Base-by-base conservation (phyloP, 441 rosid genomes). In the Adansonia madagascariensis region DNA sequence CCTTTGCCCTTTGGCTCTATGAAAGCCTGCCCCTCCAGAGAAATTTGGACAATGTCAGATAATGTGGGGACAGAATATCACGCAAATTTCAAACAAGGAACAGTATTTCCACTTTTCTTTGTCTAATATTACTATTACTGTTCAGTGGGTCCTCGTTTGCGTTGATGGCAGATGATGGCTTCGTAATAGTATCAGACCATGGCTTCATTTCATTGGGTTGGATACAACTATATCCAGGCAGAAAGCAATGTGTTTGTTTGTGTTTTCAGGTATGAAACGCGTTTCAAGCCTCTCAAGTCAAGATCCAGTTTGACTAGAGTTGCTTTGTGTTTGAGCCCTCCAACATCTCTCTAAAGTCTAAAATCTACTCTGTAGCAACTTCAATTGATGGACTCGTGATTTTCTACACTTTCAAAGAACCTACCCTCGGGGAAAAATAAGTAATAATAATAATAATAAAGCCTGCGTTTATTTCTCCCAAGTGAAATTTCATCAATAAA, bases 151-250 rank as follows among this genome's bases (percentile, higher is more conserved):
- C 75, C 62, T 17, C 73, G 56, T 15, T 5, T 17, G 46, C 41
- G 14, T 46, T 56, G 77, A 60, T 55, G 49, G 3, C 35, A 27
- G 22, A 71, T 53, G 27, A 24, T 24, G 57, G 20, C 59, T n/a
- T 6, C 0, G 5, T 57, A n/a, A 6, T 2, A 20, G 59, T 0
- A 7, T 7, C 2, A 8, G 8, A 6, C 1, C 24, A 1, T 18
- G 61, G 61, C 24, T 56, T 56, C 61, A 3, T 10, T 60, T 39
- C 35, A 27, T 27, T 27, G 35, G 35, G 35, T 27, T 27, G 74
- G 61, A 52, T 52, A 24, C 74, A 71, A 71, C 74, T n/a, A 71
- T 52, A 71, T 71, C 9, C 43, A 24, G 17, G 18, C 46, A 27
- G 44, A 31, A 63, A 20, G 41, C 72, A 68, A 49, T 24, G 73